Evolutionary conservation across 805 yeast species (phyloP), one percentile per base, ranked within the genome.

Genomic region (Candida maltosa): DNA sequence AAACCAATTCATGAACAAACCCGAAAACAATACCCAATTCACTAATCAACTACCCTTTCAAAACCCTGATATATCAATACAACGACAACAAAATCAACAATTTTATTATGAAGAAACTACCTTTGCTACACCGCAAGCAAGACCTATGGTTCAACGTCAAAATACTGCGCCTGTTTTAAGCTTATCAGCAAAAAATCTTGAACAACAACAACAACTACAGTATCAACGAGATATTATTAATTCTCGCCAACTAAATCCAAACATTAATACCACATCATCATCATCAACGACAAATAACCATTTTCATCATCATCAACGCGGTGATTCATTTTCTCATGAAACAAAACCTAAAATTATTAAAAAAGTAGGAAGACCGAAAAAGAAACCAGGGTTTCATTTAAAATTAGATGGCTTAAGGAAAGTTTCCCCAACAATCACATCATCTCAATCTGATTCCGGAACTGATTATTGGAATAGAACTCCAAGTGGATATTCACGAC

Each of bases 341-440:
- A 8, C 14, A 4, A n/a, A n/a, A n/a, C n/a, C n/a, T n/a, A 37
- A 35, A 11, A 33, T 38, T 5, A 37, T 31, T 22, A 39, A 32
- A 4, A 38, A 38, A 29, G 21, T 40, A 27, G 39, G 38, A 9
- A 29, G 40, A 29, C 38, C 42, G 11, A 35, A 24, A 11, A 44
- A 38, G 29, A 57, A 52, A 7, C 65, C 63, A 4, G 54, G 49
- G 12, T 53, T 59, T 34, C 51, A 48, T 29, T 39, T 59, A 16
- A 51, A 56, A 15, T 42, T 59, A 24, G 62, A 55, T 34, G 42
- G 47, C 29, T 33, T 59, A 22, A 40, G 28, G 12, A 30, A 32
- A 19, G 22, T 31, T 6, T 19, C 25, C 6, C 17, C 21, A 16
- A 29, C 29, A 31, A 23, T 30, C 29, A 30, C 47, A 10, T 50